phyloP scores from a whole-genome alignment of 1,284 basidiomycete genomes.

The Leucoagaricus sp. region DNA sequence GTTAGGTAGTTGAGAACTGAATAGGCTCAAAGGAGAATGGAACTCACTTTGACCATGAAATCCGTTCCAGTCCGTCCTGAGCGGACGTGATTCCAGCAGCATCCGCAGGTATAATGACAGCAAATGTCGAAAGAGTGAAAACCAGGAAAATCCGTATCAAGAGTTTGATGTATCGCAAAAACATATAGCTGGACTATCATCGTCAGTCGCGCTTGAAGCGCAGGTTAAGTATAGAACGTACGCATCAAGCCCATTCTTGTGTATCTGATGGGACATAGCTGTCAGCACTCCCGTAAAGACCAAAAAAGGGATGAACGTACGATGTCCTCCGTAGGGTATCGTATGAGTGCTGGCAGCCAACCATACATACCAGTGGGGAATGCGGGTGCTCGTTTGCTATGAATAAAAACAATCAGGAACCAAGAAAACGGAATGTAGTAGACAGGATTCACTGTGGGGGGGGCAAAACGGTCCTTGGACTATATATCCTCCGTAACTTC shows the following conservation, averaged over 20 bases:
- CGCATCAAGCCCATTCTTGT: slow-evolving; percentile 71
- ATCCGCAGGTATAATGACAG: slow-evolving; percentile 63
- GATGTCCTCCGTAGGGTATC: slow-evolving; percentile 42
- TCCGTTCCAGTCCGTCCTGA: slow-evolving; percentile 37
- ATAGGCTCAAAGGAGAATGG: not conserved
- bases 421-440: not conserved
- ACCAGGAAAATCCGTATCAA: slow-evolving; percentile 67
- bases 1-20: not conserved
- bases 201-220: not conserved
- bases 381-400: slow-evolving; percentile 46
- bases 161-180: slow-evolving; percentile 64
- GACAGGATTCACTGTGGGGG: slow-evolving; percentile 51
- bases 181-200: slow-evolving; percentile 49
- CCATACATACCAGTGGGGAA: slow-evolving; percentile 44
- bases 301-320: slow-evolving; percentile 29
- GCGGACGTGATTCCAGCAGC: slow-evolving; percentile 42
- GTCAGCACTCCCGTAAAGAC: not conserved
- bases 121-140: slow-evolving; percentile 62
- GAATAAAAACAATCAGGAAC: not conserved
- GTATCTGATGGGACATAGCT: slow-evolving; percentile 34
- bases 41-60: slow-evolving; percentile 52
- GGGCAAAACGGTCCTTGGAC: slow-evolving; percentile 57
- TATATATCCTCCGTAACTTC: slow-evolving; percentile 50
- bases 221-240: slow-evolving; percentile 33
- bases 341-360: slow-evolving; percentile 49